phyloP scores from a whole-genome alignment of 1,284 basidiomycete species.

The Malassezia caprae region DNA sequence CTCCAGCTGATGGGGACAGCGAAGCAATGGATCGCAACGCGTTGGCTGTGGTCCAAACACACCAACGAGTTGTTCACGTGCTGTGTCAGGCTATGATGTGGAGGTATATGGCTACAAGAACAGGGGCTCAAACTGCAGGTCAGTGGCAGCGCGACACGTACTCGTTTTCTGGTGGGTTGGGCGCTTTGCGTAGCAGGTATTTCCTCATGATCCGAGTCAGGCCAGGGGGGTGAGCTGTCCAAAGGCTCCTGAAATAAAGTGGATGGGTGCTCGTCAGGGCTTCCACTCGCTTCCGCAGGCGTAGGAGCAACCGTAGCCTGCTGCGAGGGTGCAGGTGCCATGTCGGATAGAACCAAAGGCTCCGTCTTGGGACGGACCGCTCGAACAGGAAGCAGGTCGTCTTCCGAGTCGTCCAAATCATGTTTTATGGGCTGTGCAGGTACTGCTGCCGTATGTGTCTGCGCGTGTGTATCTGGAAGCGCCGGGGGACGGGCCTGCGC shows the following conservation, averaged over 20 bases:
- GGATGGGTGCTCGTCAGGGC: conserved; percentile 5
- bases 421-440: background rate
- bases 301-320: conserved; percentile 3
- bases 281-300: conserved; percentile 2
- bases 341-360: background rate
- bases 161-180: background rate
- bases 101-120: conserved; percentile 4
- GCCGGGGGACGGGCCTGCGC: background rate
- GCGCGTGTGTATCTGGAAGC: background rate
- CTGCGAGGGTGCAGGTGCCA: background rate
- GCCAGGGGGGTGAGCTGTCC: background rate
- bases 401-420: background rate
- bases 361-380: conserved; percentile 1
- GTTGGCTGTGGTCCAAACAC: background rate
- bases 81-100: background rate
- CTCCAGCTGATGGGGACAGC: background rate
- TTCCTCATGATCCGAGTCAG: background rate
- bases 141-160: background rate
- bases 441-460: background rate
- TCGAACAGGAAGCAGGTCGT: conserved; percentile 2
- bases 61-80: background rate
- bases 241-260: background rate
- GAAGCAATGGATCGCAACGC: background rate
- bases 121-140: conserved; percentile 5
- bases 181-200: background rate